phyloP scores from a whole-genome alignment of 202 grass and related monocot genomes.

The Saccharum hybrid region DNA sequence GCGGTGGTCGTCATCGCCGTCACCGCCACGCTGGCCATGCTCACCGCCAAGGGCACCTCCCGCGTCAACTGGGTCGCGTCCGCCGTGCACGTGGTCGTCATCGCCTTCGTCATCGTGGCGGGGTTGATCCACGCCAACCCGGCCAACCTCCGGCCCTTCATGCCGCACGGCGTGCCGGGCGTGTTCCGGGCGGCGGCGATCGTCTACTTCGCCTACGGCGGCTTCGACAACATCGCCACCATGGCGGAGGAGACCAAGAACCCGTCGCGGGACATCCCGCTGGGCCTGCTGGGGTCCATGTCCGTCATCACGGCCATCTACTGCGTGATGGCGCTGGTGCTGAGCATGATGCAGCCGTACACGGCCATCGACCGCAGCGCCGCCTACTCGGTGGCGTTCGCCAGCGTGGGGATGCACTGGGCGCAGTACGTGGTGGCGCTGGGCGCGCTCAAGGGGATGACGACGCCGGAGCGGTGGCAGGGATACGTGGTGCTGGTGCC shows the following conservation, averaged over 20 bases:
- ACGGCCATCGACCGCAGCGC: conserved; percentile 64
- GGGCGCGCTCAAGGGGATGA: conserved; percentile 97
- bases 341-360: conserved; percentile 94
- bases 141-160: conserved; percentile 68
- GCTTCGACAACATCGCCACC: conserved; percentile 87
- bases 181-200: conserved; percentile 86
- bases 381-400: conserved; percentile 79
- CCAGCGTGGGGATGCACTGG: conserved; percentile 72
- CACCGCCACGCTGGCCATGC: conserved; percentile 74
- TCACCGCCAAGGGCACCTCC: conserved; percentile 77
- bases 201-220: conserved; percentile 90
- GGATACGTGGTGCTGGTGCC: conserved; percentile 69
- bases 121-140: conserved; percentile 70
- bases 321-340: conserved; percentile 79
- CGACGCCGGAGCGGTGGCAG: conserved; percentile 56
- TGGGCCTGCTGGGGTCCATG: conserved; percentile 79
- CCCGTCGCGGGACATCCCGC: conserved; percentile 81
- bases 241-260: conserved; percentile 96
- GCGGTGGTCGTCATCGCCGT: conserved; percentile 61
- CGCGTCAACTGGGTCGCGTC: conserved; percentile 89
- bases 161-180: conserved; percentile 68
- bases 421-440: conserved; percentile 84
- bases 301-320: conserved; percentile 78
- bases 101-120: conserved; percentile 70
- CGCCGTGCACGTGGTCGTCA: conserved; percentile 62